phyloP scores from a whole-genome alignment of 306 rosid species.

The Trichosanthes truncata region DNA sequence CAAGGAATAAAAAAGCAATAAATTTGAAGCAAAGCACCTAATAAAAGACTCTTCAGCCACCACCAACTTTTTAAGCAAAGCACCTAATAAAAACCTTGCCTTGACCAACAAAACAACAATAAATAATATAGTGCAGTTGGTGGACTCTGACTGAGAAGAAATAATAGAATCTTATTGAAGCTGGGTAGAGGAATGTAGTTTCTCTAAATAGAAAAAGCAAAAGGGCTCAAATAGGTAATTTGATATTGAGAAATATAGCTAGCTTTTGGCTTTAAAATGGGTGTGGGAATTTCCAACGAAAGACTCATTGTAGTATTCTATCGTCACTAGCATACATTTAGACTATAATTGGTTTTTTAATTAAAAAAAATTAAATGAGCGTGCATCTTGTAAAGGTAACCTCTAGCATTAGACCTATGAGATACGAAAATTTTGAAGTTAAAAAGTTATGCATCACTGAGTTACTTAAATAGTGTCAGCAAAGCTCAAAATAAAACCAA shows the following conservation, averaged over 20 bases:
- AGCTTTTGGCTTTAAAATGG: background rate
- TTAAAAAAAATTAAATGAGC: background rate
- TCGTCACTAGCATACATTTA: background rate
- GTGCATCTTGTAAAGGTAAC: background rate
- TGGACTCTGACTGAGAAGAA: no score
- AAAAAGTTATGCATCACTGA: no score
- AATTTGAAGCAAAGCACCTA: no score
- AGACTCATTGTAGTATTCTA: background rate
- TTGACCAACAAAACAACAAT: no score
- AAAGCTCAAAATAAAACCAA: background rate
- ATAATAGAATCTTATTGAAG: no score
- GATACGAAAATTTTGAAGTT: background rate
- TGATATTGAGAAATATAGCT: no score
- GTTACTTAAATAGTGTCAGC: background rate
- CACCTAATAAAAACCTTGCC: no score
- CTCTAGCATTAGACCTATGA: background rate
- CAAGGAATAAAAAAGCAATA: no score
- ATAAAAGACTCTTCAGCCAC: no score
- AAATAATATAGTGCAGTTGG: no score
- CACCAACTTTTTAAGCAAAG: no score
- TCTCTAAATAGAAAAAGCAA: background rate
- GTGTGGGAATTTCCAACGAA: background rate
- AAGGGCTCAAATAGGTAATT: background rate
- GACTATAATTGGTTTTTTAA: background rate
- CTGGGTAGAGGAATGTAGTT: no score